A percentile compares a stretch with the other conserved stretches of the same genome.
Evolutionary conservation across 192 early-diverging fungal genomes (phyloP).

Genomic region (Piromyces finnis): DNA sequence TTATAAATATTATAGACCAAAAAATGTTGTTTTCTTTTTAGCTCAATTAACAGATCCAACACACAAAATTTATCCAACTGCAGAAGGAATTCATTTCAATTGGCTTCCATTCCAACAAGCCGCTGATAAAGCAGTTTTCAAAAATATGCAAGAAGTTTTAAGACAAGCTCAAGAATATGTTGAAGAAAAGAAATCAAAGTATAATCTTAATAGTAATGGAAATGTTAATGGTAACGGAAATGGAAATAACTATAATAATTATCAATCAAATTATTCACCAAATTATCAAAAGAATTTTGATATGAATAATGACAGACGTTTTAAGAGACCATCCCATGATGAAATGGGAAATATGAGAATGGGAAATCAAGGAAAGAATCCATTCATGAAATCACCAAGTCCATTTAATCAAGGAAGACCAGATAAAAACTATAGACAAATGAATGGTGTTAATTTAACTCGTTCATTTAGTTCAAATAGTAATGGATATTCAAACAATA

Average conservation of each 20-base stretch:
- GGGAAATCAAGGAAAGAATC: not conserved
- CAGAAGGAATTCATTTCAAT: slow-evolving; percentile 47
- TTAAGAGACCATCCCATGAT: not conserved
- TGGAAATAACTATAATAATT: not conserved
- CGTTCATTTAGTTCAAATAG: not conserved
- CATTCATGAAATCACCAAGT: not conserved
- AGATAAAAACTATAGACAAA: not conserved
- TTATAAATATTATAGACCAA: slow-evolving; percentile 29
- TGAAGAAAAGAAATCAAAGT: slow-evolving; percentile 21
- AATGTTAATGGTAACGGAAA: not conserved
- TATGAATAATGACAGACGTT: not conserved
- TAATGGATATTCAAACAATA: not conserved
- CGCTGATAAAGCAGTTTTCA: slow-evolving; percentile 44
- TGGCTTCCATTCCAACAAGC: slow-evolving; percentile 55
- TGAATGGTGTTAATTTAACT: not conserved
- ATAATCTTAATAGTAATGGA: not conserved
- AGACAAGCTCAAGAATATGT: slow-evolving; percentile 45
- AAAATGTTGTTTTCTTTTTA: slow-evolving; percentile 60
- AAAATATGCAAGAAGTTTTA: slow-evolving; percentile 70
- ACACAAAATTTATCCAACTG: slow-evolving; percentile 33
- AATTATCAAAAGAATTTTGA: not conserved
- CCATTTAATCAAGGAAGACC: not conserved
- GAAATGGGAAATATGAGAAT: not conserved
- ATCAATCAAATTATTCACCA: not conserved
- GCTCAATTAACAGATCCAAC: slow-evolving; percentile 43